phyloP scores from a whole-genome alignment of 129 eudicot species.

The Arctium minus region DNA sequence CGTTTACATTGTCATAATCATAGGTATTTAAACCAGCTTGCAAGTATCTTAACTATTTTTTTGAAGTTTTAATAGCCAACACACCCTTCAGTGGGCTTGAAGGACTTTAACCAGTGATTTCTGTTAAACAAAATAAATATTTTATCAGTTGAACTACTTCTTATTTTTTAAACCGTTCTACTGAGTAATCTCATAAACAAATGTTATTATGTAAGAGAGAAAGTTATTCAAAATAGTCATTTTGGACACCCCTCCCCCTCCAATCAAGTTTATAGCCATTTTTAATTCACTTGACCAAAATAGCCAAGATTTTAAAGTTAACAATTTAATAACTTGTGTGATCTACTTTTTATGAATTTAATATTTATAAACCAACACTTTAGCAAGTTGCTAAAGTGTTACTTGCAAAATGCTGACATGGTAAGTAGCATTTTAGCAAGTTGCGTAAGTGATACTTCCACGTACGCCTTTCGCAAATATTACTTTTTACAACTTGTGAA shows the following conservation, averaged over 20 bases:
- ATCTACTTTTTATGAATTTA: too few relatives aligned
- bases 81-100: background rate
- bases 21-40: background rate
- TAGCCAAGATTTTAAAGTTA: too few relatives aligned
- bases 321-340: too few relatives aligned
- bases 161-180: too few relatives aligned
- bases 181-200: too few relatives aligned
- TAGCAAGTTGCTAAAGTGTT: background rate
- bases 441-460: background rate
- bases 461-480: background rate
- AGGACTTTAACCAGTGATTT: background rate
- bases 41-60: background rate
- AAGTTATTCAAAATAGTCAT: too few relatives aligned
- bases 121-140: background rate
- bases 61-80: background rate
- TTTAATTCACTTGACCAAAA: too few relatives aligned
- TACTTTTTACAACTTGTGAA: background rate
- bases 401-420: background rate
- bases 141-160: background rate
- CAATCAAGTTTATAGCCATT: too few relatives aligned
- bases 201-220: background rate
- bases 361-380: background rate
- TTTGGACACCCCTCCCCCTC: too few relatives aligned
- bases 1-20: background rate
- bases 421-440: background rate